Evolutionary conservation across 2,329 filamentous ascomycete species (phyloP).

Genomic region (Neopestalotiopsis sp.): DNA sequence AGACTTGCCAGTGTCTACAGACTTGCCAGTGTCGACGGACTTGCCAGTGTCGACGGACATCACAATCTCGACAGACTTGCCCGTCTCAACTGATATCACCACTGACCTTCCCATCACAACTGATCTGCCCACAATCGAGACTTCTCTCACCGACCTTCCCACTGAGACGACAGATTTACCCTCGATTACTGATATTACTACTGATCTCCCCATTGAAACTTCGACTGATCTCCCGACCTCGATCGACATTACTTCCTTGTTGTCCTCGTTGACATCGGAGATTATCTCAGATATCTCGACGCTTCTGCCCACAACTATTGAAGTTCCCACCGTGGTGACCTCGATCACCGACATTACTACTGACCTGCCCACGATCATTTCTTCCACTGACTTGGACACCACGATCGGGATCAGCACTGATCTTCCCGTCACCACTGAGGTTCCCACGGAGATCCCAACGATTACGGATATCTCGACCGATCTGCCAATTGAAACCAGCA

Average conservation of each 20-base stretch:
- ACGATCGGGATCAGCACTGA: not conserved
- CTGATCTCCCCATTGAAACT: no score
- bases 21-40: no score
- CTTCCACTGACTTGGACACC: not conserved
- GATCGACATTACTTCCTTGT: no score
- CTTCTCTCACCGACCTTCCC: no score
- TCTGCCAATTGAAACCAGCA: not conserved
- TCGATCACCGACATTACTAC: not conserved
- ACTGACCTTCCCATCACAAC: not conserved
- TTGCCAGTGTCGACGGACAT: not conserved
- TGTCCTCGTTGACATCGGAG: no score
- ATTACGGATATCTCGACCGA: not conserved
- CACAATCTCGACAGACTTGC: not conserved
- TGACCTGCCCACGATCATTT: not conserved
- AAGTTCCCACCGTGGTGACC: not conserved
- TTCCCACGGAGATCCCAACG: not conserved
- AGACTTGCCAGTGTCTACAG: no score
- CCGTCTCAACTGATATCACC: not conserved
- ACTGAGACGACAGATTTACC: no score
- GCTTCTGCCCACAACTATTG: not conserved
- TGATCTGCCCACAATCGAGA: no score
- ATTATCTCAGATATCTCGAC: not conserved
- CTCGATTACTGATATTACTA: no score
- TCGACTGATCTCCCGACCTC: no score
- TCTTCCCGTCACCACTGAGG: not conserved